Evolutionary conservation across 2,329 filamentous ascomycete genomes (phyloP), one percentile per base, ranked within the genome.

Genomic region (Colletotrichum abscissum): DNA sequence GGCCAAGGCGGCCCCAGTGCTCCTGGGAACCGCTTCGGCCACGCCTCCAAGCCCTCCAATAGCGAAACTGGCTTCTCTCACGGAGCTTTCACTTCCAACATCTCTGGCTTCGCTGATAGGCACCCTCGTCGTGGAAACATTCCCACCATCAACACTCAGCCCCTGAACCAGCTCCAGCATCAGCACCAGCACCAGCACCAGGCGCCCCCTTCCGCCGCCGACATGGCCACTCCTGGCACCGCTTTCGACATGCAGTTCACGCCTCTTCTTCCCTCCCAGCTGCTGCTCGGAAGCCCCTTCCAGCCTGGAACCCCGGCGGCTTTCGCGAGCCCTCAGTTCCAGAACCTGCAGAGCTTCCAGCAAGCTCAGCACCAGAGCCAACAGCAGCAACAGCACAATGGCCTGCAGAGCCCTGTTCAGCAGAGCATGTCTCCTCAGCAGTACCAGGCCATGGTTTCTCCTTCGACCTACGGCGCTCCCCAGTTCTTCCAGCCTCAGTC

Each of bases 231-330:
- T 28, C 95, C 97, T 19, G 95, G 94, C 56, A 96, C 95, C 65
- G 95, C 90, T 56, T 97, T 95, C 81, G 97, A 98, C 81, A 98
- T 98, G 96, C 97, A 98, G 85, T 98, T 98, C 84, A 98, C 97
- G 12, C 96, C 97, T 76, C 89, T 99, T 76, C 91, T 99, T 49
- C 97, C 97, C 46, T 98, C 96, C 42, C 95, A 98, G 84, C 88
- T 99, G 78, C 91, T 99, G 30, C 92, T 98, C 63, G 97, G 97
- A 60, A 98, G 95, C 83, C 97, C 97, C 22, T 98, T 98, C 85
- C 97, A 98, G 85, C 95, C 97, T 16, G 97, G 95, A 55, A 98
- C 94, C 5, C 96, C 96, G 4, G 94, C 93, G 42, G 92, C 94
- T 49, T 98, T 98, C 84, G 92, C 92, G 74, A 98, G 94, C 76